These are phyloP conservation scores for Penstemon davidsonii DNA, from an alignment of 257 asterid species.

Conservation along the genomic window DNA sequence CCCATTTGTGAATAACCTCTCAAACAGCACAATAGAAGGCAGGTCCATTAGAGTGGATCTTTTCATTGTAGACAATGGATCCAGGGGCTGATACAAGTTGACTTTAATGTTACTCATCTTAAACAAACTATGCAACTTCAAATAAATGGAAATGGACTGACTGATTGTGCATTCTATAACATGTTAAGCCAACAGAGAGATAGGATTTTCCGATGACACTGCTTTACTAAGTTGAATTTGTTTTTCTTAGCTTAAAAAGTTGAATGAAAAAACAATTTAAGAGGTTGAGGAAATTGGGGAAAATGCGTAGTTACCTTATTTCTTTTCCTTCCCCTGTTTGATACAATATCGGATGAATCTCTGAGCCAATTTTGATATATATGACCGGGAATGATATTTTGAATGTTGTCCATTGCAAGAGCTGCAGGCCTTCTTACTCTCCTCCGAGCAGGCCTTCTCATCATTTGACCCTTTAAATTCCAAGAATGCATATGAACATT, in stretches of 20 bases:
- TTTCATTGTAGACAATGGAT: slow-evolving; percentile 53
- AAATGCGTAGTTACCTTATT: slow-evolving; percentile 38
- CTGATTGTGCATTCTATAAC: slow-evolving; percentile 18
- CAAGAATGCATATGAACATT: slow-evolving; percentile 25
- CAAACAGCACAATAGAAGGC: slow-evolving; percentile 68
- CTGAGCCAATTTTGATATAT: slow-evolving; percentile 84
- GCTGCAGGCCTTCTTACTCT: slow-evolving; percentile 48
- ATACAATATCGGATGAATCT: slow-evolving; percentile 52
- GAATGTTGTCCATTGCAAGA: slow-evolving; percentile 58
- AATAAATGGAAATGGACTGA: slow-evolving; percentile 6
- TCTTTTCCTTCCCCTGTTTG: slow-evolving; percentile 54
- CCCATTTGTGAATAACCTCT: slow-evolving; percentile 43
- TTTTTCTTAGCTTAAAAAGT: background rate
- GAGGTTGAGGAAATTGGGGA: slow-evolving; percentile 22
- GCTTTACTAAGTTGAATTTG: slow-evolving; percentile 7
- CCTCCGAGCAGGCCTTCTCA: slow-evolving; percentile 44
- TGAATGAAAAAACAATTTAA: slow-evolving; percentile 23
- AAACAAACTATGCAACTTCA: slow-evolving; percentile 22
- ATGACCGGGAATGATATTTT: slow-evolving; percentile 72
- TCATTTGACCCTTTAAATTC: slow-evolving; percentile 38
- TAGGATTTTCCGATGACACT: slow-evolving; percentile 1
- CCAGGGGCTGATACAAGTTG: slow-evolving; percentile 45
- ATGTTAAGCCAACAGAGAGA: slow-evolving; percentile 5
- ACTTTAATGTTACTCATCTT: slow-evolving; percentile 24
- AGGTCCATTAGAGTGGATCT: slow-evolving; percentile 57